Evolutionary conservation across 2,329 filamentous ascomycete species (phyloP).

Genomic region (Cladosporium cucumerinum): DNA sequence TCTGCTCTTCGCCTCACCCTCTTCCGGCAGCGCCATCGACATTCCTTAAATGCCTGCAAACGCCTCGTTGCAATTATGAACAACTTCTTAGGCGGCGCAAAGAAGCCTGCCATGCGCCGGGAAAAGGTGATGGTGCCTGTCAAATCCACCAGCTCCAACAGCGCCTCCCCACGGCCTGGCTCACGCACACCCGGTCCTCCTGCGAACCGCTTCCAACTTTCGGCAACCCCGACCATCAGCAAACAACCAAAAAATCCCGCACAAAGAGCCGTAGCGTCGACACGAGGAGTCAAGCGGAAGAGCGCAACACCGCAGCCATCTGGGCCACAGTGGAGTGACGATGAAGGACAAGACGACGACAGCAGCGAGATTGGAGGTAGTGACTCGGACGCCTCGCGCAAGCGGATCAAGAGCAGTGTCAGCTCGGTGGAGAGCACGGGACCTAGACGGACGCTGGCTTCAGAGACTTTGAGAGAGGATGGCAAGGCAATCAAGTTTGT

Average conservation of each 20-base stretch:
- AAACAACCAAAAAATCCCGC: conserved; percentile 11
- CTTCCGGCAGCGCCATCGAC: background rate
- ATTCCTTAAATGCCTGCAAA: conserved; percentile 4
- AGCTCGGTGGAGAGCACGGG: conserved; percentile 32
- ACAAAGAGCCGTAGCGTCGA: conserved; percentile 19
- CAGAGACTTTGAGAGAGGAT: conserved; percentile 19
- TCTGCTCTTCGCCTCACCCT: background rate
- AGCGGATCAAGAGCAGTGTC: conserved; percentile 36
- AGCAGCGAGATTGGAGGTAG: conserved; percentile 31
- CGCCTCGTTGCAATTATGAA: background rate
- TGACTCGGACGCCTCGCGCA: conserved; percentile 35
- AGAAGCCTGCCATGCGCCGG: conserved; percentile 27
- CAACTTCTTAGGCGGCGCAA: conserved; percentile 14
- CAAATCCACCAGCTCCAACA: conserved; percentile 15
- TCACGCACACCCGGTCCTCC: conserved; percentile 8
- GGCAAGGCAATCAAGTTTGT: conserved; percentile 35
- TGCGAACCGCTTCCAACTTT: conserved; percentile 27
- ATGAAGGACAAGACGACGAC: conserved; percentile 30
- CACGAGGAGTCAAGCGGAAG: conserved; percentile 35
- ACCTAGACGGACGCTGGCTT: conserved; percentile 24
- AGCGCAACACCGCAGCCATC: conserved; percentile 34
- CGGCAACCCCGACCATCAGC: conserved; percentile 14
- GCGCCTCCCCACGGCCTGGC: conserved; percentile 17
- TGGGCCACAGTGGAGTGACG: conserved; percentile 30
- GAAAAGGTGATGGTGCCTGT: conserved; percentile 27